These are phyloP conservation scores for Trichoderma virens DNA, from an alignment of 495 filamentous ascomycete species.

Conservation along the genomic window DNA sequence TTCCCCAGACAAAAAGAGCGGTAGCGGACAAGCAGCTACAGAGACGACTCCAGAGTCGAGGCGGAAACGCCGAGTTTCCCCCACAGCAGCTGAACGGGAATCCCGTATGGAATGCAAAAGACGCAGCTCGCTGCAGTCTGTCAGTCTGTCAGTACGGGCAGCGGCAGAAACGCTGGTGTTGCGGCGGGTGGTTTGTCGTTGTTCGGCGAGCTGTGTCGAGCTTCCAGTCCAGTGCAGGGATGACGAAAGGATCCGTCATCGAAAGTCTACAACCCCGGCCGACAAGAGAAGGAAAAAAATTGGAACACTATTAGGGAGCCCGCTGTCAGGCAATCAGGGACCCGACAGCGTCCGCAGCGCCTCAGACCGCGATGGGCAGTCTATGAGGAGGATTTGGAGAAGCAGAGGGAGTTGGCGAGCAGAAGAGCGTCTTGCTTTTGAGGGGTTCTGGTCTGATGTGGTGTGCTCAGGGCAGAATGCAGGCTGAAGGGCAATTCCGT, in stretches of 20 bases:
- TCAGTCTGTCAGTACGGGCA: too few relatives aligned
- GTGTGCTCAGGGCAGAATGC: not conserved
- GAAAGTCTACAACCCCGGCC: not conserved
- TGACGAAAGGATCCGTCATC: conserved; percentile 1
- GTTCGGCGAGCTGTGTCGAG: not conserved
- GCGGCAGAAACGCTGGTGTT: not conserved
- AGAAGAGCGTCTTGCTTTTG: not conserved
- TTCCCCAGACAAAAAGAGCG: not conserved
- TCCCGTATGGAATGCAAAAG: not conserved
- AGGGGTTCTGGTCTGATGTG: not conserved
- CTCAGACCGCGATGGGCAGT: conserved; percentile 5
- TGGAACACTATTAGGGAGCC: not conserved
- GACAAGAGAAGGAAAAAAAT: not conserved
- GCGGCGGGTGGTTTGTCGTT: not conserved
- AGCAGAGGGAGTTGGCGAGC: not conserved
- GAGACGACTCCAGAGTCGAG: not conserved
- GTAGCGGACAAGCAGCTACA: not conserved
- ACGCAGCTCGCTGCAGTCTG: not conserved
- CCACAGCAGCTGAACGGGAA: not conserved
- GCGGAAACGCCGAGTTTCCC: not conserved
- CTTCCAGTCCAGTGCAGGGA: not conserved
- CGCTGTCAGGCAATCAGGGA: not conserved
- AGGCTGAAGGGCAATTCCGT: not conserved
- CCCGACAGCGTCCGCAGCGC: conserved; percentile 5
- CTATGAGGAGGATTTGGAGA: not conserved